Conservation (phyloP, 371 early-diverging fungal species). For the Mycotypha africana region DNA sequence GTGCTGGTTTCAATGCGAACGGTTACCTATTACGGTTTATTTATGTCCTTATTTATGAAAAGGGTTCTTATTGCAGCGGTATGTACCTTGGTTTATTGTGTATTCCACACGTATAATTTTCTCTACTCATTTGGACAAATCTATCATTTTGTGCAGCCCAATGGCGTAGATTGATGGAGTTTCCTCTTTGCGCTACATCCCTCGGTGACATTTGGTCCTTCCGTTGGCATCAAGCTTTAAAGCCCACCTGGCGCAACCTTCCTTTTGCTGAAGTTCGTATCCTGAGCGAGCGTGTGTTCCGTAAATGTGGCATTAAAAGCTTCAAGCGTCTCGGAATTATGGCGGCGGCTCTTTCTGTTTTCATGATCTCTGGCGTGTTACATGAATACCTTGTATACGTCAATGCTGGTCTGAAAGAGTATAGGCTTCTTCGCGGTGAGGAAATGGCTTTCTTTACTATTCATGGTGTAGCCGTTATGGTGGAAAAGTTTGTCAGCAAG, state of each 20-base stretch:
- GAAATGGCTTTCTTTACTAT: conserved; percentile 9
- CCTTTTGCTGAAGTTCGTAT: conserved; percentile 6
- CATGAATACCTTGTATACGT: conserved; percentile 10
- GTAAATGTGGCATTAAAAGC: background rate
- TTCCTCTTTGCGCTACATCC: conserved; percentile 4
- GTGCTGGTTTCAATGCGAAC: conserved; percentile 5
- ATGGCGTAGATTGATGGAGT: conserved; percentile 8
- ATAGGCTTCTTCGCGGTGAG: conserved; percentile 4
- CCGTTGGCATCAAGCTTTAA: conserved; percentile 8
- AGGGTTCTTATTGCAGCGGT: conserved; percentile 8
- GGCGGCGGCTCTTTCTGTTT: conserved; percentile 9
- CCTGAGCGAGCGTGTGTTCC: conserved; percentile 3
- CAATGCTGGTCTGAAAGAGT: conserved; percentile 1
- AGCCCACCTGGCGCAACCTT: conserved; percentile 8
- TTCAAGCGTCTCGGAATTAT: conserved; percentile 3
- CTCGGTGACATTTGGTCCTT: conserved; percentile 9
- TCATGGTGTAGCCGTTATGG: conserved; percentile 9
- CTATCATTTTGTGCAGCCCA: conserved; percentile 2
- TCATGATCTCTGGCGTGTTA: conserved; percentile 4
- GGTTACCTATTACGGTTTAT: conserved; percentile 7
- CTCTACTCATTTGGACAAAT: no score
- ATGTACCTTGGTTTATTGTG: background rate
- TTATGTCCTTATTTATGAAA: conserved; percentile 6
- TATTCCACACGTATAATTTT: no score
- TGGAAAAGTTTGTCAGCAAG: conserved; percentile 5